These are phyloP conservation scores for Malbranchea zuffiana DNA, from an alignment of 2,329 filamentous ascomycete genomes.

Conservation along the genomic window DNA sequence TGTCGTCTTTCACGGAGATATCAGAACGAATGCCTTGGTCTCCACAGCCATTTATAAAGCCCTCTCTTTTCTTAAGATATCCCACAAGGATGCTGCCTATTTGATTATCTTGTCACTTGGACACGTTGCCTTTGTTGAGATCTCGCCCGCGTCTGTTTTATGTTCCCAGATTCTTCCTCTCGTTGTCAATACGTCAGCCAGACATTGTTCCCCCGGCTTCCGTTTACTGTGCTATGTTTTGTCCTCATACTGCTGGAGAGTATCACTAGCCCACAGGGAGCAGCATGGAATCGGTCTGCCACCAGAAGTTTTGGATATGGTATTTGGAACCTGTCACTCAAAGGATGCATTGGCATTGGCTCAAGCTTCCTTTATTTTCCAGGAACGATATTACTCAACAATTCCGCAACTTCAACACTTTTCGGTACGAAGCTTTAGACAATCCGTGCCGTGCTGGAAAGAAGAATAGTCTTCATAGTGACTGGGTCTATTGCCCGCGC, in stretches of 20 bases:
- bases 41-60: conserved; percentile 10
- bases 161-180: conserved; percentile 12
- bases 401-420: conserved; percentile 16
- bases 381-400: conserved; percentile 19
- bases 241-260: conserved; percentile 19
- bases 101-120: conserved; percentile 18
- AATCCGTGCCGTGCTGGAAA: conserved; percentile 19
- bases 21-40: conserved; percentile 8
- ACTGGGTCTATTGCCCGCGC: conserved; percentile 4
- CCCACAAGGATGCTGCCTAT: conserved; percentile 1
- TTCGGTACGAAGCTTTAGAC: conserved; percentile 11
- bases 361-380: conserved; percentile 17
- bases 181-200: conserved; percentile 17
- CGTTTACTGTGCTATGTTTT: conserved; percentile 17
- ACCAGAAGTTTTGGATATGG: conserved; percentile 12
- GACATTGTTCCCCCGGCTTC: conserved; percentile 20
- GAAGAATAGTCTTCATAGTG: conserved; percentile 10
- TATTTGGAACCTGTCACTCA: conserved; percentile 13
- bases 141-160: conserved; percentile 12
- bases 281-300: conserved; percentile 11
- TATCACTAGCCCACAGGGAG: conserved; percentile 13
- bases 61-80: conserved; percentile 6
- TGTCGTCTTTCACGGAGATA: conserved; percentile 8
- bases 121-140: conserved; percentile 18
- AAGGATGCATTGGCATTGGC: conserved; percentile 18